These are phyloP conservation scores for Metschnikowia kofuensis DNA, from an alignment of 805 yeast species.

Conservation along the genomic window DNA sequence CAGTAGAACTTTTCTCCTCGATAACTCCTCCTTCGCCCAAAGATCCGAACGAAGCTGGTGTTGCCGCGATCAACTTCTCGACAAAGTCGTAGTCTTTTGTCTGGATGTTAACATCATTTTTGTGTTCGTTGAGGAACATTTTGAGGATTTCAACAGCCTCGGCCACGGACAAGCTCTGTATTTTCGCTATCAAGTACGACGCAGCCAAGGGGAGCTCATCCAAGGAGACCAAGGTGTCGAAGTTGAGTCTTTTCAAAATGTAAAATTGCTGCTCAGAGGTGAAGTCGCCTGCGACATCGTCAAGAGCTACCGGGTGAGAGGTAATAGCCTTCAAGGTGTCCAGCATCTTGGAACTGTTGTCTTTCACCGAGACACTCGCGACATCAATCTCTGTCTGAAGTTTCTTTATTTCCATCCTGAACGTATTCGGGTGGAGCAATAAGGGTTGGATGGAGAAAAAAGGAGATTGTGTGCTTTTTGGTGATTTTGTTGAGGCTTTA, in stretches of 20 bases:
- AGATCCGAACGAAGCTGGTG: not conserved
- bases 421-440: too few relatives aligned
- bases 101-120: constrained; percentile 1
- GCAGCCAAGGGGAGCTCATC: constrained; percentile 32
- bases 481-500: too few relatives aligned
- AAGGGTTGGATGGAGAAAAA: too few relatives aligned
- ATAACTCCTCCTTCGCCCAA: not conserved
- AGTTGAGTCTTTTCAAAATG: constrained; percentile 27
- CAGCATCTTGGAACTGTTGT: constrained; percentile 4
- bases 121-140: not conserved
- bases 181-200: constrained; percentile 14
- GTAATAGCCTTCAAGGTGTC: constrained; percentile 18
- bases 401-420: not conserved
- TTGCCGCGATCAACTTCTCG: not conserved
- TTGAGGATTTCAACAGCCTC: constrained; percentile 1
- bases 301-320: constrained; percentile 24
- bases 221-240: constrained; percentile 23
- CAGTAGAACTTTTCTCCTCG: not conserved
- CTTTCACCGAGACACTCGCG: not conserved
- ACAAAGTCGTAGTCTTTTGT: constrained; percentile 1
- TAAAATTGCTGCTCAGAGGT: constrained; percentile 26
- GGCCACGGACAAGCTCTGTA: constrained; percentile 1
- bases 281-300: constrained; percentile 25
- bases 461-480: too few relatives aligned
- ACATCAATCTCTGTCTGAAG: not conserved